These are phyloP conservation scores for button mushroom (Agaricus bisporus) DNA, from an alignment of 768 basidiomycete species.

Conservation along the genomic window DNA sequence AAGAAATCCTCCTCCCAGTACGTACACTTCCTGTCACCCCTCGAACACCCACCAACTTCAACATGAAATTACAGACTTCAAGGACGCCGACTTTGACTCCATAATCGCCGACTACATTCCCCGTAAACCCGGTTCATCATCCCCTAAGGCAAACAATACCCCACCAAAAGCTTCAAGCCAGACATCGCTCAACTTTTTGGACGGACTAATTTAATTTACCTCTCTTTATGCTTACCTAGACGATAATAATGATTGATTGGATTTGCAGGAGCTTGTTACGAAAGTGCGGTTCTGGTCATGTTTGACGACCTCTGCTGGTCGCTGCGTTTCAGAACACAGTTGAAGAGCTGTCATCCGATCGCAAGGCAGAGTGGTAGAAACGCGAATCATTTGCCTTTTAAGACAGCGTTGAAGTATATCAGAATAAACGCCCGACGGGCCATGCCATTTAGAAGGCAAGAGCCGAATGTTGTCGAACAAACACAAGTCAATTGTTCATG, in stretches of 20 bases:
- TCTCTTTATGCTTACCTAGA: not conserved
- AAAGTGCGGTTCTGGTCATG: no score
- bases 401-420: no score
- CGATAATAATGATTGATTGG: not conserved
- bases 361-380: no score
- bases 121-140: slow-evolving; percentile 14
- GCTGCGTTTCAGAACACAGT: no score
- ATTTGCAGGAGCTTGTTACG: no score
- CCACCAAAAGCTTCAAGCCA: slow-evolving; percentile 18
- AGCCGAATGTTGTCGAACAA: no score
- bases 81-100: slow-evolving; percentile 60
- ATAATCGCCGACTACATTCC: slow-evolving; percentile 71
- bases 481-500: no score
- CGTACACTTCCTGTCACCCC: not conserved
- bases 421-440: no score
- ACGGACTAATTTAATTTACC: slow-evolving; percentile 26
- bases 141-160: slow-evolving; percentile 11
- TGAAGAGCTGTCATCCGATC: no score
- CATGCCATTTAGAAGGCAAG: no score
- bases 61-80: slow-evolving; percentile 25
- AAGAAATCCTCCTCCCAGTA: slow-evolving; percentile 38
- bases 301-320: no score
- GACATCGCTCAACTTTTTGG: slow-evolving; percentile 28
- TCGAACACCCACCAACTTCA: not conserved
- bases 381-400: no score